phyloP scores from a whole-genome alignment of 2,329 filamentous ascomycete species.

The Cryphonectria japonica region DNA sequence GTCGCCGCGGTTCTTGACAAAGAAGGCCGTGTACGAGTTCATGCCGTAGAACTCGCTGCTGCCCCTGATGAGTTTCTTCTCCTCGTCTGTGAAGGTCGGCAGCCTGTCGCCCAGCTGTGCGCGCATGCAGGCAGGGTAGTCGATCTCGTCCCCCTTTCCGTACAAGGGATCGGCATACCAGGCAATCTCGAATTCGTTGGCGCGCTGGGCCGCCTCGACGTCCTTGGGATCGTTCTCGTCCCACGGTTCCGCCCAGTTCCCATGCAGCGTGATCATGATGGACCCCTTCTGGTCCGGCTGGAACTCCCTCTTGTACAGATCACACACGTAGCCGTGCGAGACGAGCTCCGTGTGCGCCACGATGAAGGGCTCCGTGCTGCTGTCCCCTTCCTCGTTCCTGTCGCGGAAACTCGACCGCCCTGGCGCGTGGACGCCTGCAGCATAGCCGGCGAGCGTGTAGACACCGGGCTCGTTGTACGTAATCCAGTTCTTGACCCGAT shows the following conservation, averaged over 20 bases:
- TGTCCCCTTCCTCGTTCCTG: constrained; percentile 39
- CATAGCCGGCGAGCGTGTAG: constrained; percentile 41
- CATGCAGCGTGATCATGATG: constrained; percentile 47
- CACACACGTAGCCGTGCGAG: constrained; percentile 42
- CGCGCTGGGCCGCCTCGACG: constrained; percentile 43
- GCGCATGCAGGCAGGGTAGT: constrained; percentile 46
- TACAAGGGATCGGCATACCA: constrained; percentile 48
- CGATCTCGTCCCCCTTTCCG: constrained; percentile 42
- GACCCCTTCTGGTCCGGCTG: constrained; percentile 41
- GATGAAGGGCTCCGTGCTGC: constrained; percentile 42
- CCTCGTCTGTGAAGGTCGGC: constrained; percentile 44
- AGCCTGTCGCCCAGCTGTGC: constrained; percentile 44
- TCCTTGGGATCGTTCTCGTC: constrained; percentile 41
- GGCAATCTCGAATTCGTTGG: constrained; percentile 46
- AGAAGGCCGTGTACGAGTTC: constrained; percentile 49
- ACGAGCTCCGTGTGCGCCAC: constrained; percentile 46
- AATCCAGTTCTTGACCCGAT: constrained; percentile 65
- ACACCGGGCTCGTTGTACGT: constrained; percentile 42
- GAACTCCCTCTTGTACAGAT: constrained; percentile 46
- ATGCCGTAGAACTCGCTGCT: constrained; percentile 47
- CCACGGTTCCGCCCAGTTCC: constrained; percentile 48
- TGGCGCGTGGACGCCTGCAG: constrained; percentile 41
- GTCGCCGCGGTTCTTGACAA: constrained; percentile 39
- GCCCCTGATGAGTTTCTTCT: constrained; percentile 43
- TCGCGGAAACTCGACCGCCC: constrained; percentile 38